phyloP scores from a whole-genome alignment of 164 flowering plant species.

The Paratinospora sagittata region DNA sequence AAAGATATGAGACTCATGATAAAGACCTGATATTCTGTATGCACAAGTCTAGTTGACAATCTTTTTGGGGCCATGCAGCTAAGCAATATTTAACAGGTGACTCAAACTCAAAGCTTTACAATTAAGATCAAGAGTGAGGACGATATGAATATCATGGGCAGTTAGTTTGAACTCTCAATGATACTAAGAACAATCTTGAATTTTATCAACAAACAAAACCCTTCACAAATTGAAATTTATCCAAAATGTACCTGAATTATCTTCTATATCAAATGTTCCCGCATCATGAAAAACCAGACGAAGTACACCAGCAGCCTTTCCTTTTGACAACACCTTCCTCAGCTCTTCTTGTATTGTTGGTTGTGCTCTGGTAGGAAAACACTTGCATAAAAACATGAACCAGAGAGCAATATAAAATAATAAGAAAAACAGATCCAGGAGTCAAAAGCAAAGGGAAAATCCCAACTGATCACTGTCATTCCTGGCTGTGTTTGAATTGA shows the following conservation, averaged over 20 bases:
- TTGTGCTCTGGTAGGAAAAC: constrained; percentile 20
- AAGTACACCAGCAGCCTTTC: constrained; percentile 85
- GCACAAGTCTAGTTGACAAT: too few species aligned
- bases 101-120: too few species aligned
- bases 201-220: background rate
- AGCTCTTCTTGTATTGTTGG: constrained; percentile 44
- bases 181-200: background rate
- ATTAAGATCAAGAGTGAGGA: too few species aligned
- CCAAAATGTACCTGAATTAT: constrained; percentile 53
- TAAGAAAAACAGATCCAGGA: too few species aligned
- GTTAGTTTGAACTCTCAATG: too few species aligned
- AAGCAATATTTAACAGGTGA: too few species aligned
- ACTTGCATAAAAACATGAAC: background rate
- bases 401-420: background rate
- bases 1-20: too few species aligned
- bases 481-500: background rate
- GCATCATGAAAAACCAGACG: constrained; percentile 96
- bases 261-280: constrained; percentile 69
- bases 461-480: background rate
- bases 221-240: background rate
- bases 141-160: too few species aligned
- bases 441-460: background rate
- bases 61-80: too few species aligned
- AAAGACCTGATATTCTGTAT: too few species aligned
- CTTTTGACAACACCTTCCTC: constrained; percentile 58